phyloP scores from a whole-genome alignment of 2,329 filamentous ascomycete species.

The Diaporthe caulivora region DNA sequence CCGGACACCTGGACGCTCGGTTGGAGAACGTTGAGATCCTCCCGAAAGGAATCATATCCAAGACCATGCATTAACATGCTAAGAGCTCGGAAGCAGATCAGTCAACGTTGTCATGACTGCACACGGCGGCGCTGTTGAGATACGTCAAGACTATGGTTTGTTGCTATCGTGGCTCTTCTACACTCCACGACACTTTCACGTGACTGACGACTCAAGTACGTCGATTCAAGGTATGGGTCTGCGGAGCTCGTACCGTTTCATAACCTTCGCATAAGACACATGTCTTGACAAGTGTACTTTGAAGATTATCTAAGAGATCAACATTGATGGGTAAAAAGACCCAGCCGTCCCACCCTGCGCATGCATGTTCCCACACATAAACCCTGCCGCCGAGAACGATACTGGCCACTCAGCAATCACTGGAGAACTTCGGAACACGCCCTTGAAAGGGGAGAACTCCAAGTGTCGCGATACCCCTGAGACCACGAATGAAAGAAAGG shows the following conservation, averaged over 20 bases:
- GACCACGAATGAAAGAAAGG: background rate
- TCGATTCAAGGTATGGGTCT: no score
- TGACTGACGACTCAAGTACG: no score
- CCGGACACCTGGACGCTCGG: no score
- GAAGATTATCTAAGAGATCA: no score
- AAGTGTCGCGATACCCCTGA: background rate
- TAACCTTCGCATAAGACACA: no score
- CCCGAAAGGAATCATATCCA: background rate
- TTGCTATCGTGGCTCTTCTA: no score
- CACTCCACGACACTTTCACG: no score
- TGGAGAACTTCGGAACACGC: background rate
- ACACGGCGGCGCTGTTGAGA: background rate
- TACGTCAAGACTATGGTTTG: no score
- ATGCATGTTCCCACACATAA: background rate
- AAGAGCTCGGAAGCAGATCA: background rate
- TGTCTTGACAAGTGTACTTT: no score
- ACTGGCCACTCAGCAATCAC: background rate
- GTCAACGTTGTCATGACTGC: background rate
- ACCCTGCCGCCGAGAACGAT: conserved; percentile 7
- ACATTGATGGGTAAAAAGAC: no score
- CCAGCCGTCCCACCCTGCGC: no score
- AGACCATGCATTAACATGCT: background rate
- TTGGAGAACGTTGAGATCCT: background rate
- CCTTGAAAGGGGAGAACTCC: background rate
- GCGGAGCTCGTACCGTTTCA: no score